Evolutionary conservation across 768 basidiomycete genomes (phyloP), one percentile per base, ranked within the genome.

Genomic region (Hirschioporus abietinus): DNA sequence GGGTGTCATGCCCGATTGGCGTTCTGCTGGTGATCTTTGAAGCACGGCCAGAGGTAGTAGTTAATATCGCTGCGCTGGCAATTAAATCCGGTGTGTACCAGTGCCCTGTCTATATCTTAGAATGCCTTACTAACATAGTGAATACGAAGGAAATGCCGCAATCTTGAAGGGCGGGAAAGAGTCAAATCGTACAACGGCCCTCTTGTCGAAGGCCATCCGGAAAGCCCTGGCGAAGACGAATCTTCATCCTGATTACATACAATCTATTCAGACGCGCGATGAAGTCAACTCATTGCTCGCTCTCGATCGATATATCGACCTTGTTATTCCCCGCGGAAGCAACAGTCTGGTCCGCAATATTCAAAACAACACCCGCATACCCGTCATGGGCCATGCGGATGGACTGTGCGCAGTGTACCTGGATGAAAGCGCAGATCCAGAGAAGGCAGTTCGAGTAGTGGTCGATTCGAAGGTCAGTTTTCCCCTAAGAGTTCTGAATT

Each of bases 381-480:
- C 97, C 1, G 97, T 99, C 59, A 98, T 99, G 95, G 97, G 97
- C 1, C 97, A 99, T 73, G 96, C 97, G 7, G 97, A 99, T 76
- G 97, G 97, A 1, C 79, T 99, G 9, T 99, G 97, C 76, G 86
- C 88, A 23, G 87, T 97, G 6, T 99, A 89, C 75, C 78, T 99
- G 6, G 96, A 99, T 76, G 88, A 91, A 71, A 80, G 83, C 30
- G 96, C 96, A 0, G 86, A 91, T 70, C 71, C 80, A 52, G 84
- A 87, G 66, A 99, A 95, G 75, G 94, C 96, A 0, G 79, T 89
- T 57, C 83, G 94, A 24, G 82, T 99, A 7, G 87, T 89, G 0
- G 78, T 96, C 3, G 97, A 99, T 74, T 90, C 95, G 27, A 99
- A 99, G 84, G 96, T 95, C 70, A 27, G 23, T 64, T 35, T 17